Base-by-base conservation (phyloP, 2,329 filamentous ascomycete genomes). In the Tolypocladium tropicale region DNA sequence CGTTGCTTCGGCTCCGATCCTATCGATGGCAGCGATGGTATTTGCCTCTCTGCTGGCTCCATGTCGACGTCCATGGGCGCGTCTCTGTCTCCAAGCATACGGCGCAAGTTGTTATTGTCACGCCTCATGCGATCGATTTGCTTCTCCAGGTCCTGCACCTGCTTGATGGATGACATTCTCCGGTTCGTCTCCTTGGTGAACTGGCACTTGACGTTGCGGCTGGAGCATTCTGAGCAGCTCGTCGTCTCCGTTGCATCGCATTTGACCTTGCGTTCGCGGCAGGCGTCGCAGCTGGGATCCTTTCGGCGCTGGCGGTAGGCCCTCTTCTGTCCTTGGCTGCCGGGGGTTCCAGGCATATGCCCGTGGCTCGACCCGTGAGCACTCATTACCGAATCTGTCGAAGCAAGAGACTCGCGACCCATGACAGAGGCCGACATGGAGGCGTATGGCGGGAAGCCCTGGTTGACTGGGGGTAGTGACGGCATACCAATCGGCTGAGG, bases 161-260 rank as follows among this genome's bases (percentile, higher is more conserved):
- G 94, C 82, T 97, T 99, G 74, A 97, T 97, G 1, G 93, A 97
- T 21, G 94, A 97, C 94, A 99, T 99, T 59, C 94, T 85, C 57
- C 94, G 83, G 70, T 99, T 99, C 14, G 94, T 99, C 73, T 99
- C 94, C 74, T 99, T 99, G 53, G 94, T 99, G 69, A 99, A 99
- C 68, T 97, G 93, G 68, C 94, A 99, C 71, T 95, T 95, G 61
- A 97, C 93, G 68, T 93, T 95, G 61, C 94, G 86, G 70, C 92
- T 96, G 5, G 90, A 94, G 74, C 94, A 99, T 73, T 99, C 94
- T 2, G 94, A 96, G 71, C 94, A 99, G 72, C 93, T 96, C 12
- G 89, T 86, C 21, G 90, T 96, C 69, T 97, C 94, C 18, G 94
- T 97, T 34, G 94, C 94, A 76, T 99, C 94, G 71, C 94, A 99